Evolutionary conservation across 768 basidiomycete species (phyloP).

Genomic region (Candolleomyces eurysporus): DNA sequence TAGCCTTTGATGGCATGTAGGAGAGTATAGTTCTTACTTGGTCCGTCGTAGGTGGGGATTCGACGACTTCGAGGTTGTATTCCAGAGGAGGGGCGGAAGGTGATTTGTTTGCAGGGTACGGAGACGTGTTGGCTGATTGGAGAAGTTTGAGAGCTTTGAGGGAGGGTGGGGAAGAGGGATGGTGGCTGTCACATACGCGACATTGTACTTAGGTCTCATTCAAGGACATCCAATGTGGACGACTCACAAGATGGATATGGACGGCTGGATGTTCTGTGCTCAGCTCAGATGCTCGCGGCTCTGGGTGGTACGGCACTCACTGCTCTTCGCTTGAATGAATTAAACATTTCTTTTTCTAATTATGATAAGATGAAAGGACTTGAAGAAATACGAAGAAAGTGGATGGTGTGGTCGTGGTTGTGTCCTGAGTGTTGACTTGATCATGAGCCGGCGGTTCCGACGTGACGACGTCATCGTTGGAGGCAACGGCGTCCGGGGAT

Average conservation of each 20-base stretch:
- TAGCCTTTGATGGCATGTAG: constrained; percentile 46
- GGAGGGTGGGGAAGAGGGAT: constrained; percentile 64
- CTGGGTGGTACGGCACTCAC: constrained; percentile 21
- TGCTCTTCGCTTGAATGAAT: constrained; percentile 33
- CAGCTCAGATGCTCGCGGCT: neutral
- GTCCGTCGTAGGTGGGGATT: constrained; percentile 62
- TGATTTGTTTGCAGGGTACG: constrained; percentile 55
- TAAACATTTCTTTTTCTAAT: constrained; percentile 26
- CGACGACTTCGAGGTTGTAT: constrained; percentile 73
- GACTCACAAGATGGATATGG: constrained; percentile 67
- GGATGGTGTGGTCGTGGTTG: too few relatives aligned
- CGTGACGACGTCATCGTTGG: too few relatives aligned
- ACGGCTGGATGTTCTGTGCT: constrained; percentile 33
- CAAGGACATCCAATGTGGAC: too few relatives aligned
- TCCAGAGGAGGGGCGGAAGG: constrained; percentile 49
- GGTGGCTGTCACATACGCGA: constrained; percentile 45
- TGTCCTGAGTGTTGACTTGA: too few relatives aligned
- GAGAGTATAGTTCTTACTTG: constrained; percentile 67
- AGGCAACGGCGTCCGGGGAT: too few relatives aligned
- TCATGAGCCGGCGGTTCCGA: too few relatives aligned
- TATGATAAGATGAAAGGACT: too few relatives aligned
- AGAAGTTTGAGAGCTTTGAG: constrained; percentile 58
- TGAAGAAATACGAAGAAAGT: too few relatives aligned
- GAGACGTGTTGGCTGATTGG: constrained; percentile 51
- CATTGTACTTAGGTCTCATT: neutral